phyloP scores from a whole-genome alignment of 352 stramenopile genomes.

The Plasmopara muralis region DNA sequence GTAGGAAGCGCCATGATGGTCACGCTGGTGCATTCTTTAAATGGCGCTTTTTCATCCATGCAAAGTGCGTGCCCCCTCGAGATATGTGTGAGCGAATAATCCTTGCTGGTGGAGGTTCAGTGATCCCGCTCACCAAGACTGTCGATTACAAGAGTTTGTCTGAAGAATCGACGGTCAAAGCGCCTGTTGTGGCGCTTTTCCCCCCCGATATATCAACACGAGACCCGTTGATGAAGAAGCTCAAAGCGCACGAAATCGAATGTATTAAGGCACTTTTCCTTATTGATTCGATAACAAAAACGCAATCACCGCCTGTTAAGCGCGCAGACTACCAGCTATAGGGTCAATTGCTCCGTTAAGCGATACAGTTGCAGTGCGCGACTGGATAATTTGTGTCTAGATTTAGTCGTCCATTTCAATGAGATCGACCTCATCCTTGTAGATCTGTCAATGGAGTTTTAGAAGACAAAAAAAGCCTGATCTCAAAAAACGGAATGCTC shows the following conservation, averaged over 20 bases:
- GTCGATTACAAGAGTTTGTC: slow-evolving; percentile 35
- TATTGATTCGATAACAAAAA: slow-evolving; percentile 83
- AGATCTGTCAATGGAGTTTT: slow-evolving; percentile 29
- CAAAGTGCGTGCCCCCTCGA: slow-evolving; percentile 61
- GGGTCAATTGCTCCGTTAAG: slow-evolving; percentile 1
- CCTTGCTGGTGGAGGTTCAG: slow-evolving; percentile 38
- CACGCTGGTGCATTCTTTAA: slow-evolving; percentile 53
- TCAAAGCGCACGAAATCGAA: slow-evolving; percentile 51
- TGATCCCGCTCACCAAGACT: slow-evolving; percentile 56
- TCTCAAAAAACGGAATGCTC: slow-evolving; percentile 9
- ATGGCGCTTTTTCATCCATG: slow-evolving; percentile 71
- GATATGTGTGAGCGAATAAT: slow-evolving; percentile 82
- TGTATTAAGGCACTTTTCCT: slow-evolving; percentile 76
- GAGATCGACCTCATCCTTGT: slow-evolving; percentile 40
- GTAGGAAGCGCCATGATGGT: slow-evolving; percentile 36
- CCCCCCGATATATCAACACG: slow-evolving; percentile 42
- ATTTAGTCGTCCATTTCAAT: slow-evolving; percentile 31
- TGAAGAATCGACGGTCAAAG: slow-evolving; percentile 31
- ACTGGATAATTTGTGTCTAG: background rate
- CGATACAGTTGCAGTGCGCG: slow-evolving; percentile 1
- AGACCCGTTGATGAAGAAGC: slow-evolving; percentile 70
- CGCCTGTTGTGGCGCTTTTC: slow-evolving; percentile 55
- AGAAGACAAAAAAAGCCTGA: slow-evolving; percentile 10
- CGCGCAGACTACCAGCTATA: slow-evolving; percentile 51
- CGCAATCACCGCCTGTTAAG: slow-evolving; percentile 49